Evolutionary conservation across 2,329 filamentous ascomycete genomes (phyloP), one percentile per base, ranked within the genome.

Genomic region (Leptographium wingfieldii): DNA sequence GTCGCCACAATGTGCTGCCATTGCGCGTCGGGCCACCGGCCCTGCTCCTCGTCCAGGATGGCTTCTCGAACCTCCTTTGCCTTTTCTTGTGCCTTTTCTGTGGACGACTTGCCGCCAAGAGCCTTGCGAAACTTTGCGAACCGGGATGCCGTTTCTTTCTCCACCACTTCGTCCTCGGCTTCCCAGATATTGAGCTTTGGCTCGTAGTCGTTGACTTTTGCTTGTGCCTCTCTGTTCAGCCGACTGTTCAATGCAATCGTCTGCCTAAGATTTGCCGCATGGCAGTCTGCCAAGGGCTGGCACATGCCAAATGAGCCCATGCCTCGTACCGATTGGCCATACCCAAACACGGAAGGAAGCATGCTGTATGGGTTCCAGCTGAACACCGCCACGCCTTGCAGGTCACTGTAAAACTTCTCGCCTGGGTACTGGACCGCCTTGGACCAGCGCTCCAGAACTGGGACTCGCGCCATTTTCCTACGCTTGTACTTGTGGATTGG

Each of bases 351-450:
- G 3, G 53, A 55, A 14, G 53, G n/a, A 14, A 55, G 14, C 29
- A 6, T 25, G 11, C 10, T 25, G 53, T 55, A 55, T 11, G 53
- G 53, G 14, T 55, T 55, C 33, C n/a, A 55, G 3, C 33, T 7
- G 22, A 31, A n/a, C 5, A 52, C 16, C 3, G 48, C 49, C 19
- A 52, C 49, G 9, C 49, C 49, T 3, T n/a, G 25, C 5, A 52
- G 14, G 35, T 63, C 29, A 3, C 66, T 51, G 62, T 70, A 70
- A 63, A 59, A 58, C 7, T 27, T 55, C 56, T 73, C 67, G 64
- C 74, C 54, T 40, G 75, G 75, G 63, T 77, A 78, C 69, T 76
- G 74, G 58, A 78, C 75, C 1, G 76, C 76, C 60, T 70, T 70
- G 22, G 71, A 71, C 76, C 76, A 78, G 63, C 68, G 68, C 6